Conservation (phyloP, 2,329 filamentous ascomycete genomes). For the Leptographium lundbergii region DNA sequence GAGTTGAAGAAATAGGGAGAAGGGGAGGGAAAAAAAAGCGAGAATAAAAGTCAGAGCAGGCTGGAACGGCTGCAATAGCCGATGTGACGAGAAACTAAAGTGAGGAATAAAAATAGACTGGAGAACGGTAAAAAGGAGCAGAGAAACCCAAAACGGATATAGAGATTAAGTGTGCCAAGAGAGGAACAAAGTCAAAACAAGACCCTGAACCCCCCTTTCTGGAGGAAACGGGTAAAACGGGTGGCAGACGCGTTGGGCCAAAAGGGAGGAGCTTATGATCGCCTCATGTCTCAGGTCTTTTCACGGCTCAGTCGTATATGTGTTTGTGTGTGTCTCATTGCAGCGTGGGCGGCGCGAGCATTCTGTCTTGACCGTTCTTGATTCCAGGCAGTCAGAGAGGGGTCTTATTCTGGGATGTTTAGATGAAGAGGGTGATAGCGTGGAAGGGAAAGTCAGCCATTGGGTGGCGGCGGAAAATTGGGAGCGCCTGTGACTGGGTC, state of each 20-base stretch:
- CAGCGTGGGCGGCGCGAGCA: not conserved
- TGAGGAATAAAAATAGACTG: not conserved
- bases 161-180: not conserved
- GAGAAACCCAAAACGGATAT: not conserved
- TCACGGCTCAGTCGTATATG: not conserved
- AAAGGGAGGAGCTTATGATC: not conserved
- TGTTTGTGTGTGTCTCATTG: not conserved
- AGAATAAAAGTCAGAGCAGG: not conserved
- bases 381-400: not conserved
- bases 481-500: not conserved
- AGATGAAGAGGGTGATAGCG: not conserved
- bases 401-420: not conserved
- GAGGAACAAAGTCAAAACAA: not conserved
- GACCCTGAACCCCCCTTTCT: not conserved
- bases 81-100: not conserved
- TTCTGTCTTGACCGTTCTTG: not conserved
- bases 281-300: not conserved
- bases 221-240: not conserved
- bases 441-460: not conserved
- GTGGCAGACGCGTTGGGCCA: not conserved
- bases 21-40: not conserved
- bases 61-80: not conserved
- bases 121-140: not conserved
- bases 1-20: not conserved
- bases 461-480: not conserved